A percentile compares a stretch with the other conserved stretches of the same genome.
Evolutionary conservation across 768 basidiomycete genomes (phyloP).

Genomic region (Termitomyces sp.): DNA sequence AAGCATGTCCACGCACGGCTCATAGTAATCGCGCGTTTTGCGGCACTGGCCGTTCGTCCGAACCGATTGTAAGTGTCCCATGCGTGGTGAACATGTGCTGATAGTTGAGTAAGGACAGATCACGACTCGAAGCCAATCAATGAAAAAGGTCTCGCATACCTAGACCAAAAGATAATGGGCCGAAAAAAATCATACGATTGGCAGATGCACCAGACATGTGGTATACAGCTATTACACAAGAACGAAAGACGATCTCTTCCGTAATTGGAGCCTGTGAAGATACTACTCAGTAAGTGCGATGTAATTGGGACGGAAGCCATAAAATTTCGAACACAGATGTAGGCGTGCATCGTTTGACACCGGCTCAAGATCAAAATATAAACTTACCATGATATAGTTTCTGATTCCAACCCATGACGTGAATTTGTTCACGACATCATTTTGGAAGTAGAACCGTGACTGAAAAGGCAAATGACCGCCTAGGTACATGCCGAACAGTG

Average conservation of each 20-base stretch:
- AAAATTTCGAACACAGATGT: background rate
- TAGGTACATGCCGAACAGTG: constrained; percentile 59
- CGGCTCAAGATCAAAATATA: background rate
- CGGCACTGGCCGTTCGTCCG: constrained; percentile 65
- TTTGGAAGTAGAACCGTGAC: constrained; percentile 39
- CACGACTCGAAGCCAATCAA: background rate
- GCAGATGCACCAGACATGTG: constrained; percentile 58
- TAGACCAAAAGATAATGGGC: constrained; percentile 85
- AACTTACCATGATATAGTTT: constrained; percentile 58
- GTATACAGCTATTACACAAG: constrained; percentile 76
- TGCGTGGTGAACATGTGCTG: constrained; percentile 92
- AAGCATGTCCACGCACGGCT: constrained; percentile 41
- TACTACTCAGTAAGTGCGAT: background rate
- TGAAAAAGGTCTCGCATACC: constrained; percentile 44
- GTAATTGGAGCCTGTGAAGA: constrained; percentile 78
- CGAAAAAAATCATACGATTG: constrained; percentile 66
- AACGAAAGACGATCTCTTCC: constrained; percentile 90
- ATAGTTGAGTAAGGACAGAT: background rate
- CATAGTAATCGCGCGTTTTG: constrained; percentile 55
- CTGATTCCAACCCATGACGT: constrained; percentile 58
- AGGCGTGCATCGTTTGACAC: background rate
- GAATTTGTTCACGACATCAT: constrained; percentile 38
- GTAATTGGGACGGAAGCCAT: background rate
- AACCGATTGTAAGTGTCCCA: constrained; percentile 79
- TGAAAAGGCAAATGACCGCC: constrained; percentile 53